phyloP scores from a whole-genome alignment of 2,329 filamentous ascomycete genomes.

The Orbilia blumenaviensis region DNA sequence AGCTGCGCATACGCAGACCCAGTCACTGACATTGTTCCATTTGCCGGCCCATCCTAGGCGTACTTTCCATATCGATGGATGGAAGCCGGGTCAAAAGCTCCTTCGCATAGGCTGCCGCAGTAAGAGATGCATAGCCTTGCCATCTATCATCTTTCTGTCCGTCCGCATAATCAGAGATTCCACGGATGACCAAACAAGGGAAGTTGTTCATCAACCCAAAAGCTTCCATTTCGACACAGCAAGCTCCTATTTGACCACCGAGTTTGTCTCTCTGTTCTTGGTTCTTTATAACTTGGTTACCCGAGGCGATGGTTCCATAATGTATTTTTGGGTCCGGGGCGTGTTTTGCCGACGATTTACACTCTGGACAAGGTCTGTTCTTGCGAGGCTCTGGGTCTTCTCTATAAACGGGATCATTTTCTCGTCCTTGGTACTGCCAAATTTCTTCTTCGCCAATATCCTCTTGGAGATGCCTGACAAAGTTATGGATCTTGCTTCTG shows the following conservation, averaged over 20 bases:
- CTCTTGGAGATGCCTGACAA: background rate
- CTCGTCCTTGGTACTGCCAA: background rate
- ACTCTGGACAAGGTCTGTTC: background rate
- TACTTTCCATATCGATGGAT: background rate
- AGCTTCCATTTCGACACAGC: slow-evolving; percentile 22
- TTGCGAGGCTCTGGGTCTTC: background rate
- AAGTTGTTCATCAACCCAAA: slow-evolving; percentile 3
- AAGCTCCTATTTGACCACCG: background rate
- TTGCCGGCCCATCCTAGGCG: background rate
- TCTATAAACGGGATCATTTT: background rate
- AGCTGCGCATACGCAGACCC: no score
- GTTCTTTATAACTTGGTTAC: slow-evolving; percentile 7
- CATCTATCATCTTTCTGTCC: background rate
- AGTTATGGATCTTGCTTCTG: background rate
- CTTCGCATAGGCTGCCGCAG: slow-evolving; percentile 4
- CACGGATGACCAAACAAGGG: background rate
- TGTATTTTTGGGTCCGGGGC: background rate
- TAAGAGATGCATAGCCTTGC: slow-evolving; percentile 1
- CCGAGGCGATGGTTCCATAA: slow-evolving; percentile 3
- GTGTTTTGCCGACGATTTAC: background rate
- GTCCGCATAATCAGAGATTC: slow-evolving; percentile 13
- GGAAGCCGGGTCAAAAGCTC: background rate
- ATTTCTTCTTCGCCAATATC: background rate
- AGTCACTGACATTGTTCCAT: background rate
- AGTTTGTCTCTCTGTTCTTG: background rate